phyloP scores from a whole-genome alignment of 768 basidiomycete species.

The Lentinus brumalis region DNA sequence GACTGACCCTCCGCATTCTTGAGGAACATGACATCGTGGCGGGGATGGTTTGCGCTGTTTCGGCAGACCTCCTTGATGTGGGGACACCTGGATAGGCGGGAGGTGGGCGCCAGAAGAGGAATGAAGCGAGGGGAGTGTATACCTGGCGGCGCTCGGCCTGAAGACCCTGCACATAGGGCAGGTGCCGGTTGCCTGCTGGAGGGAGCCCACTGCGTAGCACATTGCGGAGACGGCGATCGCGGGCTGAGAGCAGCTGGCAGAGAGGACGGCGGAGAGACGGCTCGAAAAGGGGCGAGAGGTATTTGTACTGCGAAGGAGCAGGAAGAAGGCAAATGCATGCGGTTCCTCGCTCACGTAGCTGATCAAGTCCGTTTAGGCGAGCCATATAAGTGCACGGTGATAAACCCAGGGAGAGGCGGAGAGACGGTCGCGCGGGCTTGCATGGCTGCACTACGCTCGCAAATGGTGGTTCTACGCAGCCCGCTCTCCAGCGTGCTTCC shows the following conservation, averaged over 20 bases:
- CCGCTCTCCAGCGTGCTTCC: slow-evolving; percentile 24
- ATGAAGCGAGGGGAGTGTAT: slow-evolving; percentile 16
- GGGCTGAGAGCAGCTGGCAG: slow-evolving; percentile 20
- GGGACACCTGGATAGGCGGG: slow-evolving; percentile 58
- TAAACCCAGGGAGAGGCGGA: slow-evolving; percentile 24
- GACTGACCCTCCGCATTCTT: slow-evolving; percentile 85
- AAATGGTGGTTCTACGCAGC: slow-evolving; percentile 25
- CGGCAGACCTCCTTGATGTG: slow-evolving; percentile 76
- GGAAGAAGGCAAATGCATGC: slow-evolving; percentile 40
- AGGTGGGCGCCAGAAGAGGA: slow-evolving; percentile 27
- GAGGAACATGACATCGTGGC: slow-evolving; percentile 74
- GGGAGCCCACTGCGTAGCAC: slow-evolving; percentile 73
- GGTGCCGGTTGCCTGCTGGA: slow-evolving; percentile 64
- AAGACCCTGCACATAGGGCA: slow-evolving; percentile 90
- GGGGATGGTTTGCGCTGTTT: slow-evolving; percentile 73
- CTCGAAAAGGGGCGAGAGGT: slow-evolving; percentile 38
- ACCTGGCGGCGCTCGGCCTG: slow-evolving; percentile 61
- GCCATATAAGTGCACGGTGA: slow-evolving; percentile 30
- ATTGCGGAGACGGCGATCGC: slow-evolving; percentile 40
- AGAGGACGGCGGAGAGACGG: slow-evolving; percentile 24
- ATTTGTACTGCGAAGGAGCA: slow-evolving; percentile 41
- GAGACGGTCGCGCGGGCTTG: slow-evolving; percentile 20
- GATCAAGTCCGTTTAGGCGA: slow-evolving; percentile 42
- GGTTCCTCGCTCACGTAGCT: slow-evolving; percentile 40
- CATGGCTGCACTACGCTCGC: slow-evolving; percentile 19